These are phyloP conservation scores for Aspergillus affinis DNA, from an alignment of 495 filamentous ascomycete genomes.

Conservation along the genomic window DNA sequence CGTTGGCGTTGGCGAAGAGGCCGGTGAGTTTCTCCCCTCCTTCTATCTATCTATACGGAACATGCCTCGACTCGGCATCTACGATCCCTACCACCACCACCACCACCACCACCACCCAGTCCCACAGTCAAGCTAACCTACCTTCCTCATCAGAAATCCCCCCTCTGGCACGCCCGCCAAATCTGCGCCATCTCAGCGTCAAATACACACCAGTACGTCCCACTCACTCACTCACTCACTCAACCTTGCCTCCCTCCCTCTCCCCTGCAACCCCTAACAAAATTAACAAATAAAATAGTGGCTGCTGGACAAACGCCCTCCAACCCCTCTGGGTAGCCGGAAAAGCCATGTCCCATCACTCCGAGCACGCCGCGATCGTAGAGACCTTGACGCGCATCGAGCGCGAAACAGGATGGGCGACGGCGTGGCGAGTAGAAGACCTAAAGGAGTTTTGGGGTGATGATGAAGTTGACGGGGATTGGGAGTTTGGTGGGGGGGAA, in stretches of 20 bases:
- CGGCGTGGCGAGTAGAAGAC: constrained; percentile 43
- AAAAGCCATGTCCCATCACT: constrained; percentile 42
- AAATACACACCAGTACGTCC: constrained; percentile 34
- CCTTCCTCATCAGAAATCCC: constrained; percentile 25
- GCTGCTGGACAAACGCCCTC: constrained; percentile 47
- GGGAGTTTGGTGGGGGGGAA: background rate
- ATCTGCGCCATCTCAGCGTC: constrained; percentile 47
- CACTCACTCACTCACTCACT: background rate
- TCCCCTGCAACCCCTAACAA: too few relatives aligned
- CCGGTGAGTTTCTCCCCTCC: constrained; percentile 18
- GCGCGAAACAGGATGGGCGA: constrained; percentile 43
- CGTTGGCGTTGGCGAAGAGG: constrained; percentile 21
- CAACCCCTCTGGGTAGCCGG: constrained; percentile 50
- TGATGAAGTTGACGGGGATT: constrained; percentile 21
- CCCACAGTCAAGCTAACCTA: too few relatives aligned
- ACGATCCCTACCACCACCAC: too few relatives aligned
- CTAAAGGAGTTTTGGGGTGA: constrained; percentile 45
- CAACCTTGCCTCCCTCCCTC: background rate
- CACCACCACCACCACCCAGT: too few relatives aligned
- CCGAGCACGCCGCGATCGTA: constrained; percentile 43
- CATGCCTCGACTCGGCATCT: background rate
- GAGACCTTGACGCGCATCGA: constrained; percentile 41
- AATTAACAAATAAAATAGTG: constrained; percentile 25
- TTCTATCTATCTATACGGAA: background rate
- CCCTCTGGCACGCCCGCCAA: constrained; percentile 47